Percentiles rank a stretch among this genome's conserved stretches.
phyloP scores from a whole-genome alignment of 768 basidiomycete species.

The Suillus sp. region DNA sequence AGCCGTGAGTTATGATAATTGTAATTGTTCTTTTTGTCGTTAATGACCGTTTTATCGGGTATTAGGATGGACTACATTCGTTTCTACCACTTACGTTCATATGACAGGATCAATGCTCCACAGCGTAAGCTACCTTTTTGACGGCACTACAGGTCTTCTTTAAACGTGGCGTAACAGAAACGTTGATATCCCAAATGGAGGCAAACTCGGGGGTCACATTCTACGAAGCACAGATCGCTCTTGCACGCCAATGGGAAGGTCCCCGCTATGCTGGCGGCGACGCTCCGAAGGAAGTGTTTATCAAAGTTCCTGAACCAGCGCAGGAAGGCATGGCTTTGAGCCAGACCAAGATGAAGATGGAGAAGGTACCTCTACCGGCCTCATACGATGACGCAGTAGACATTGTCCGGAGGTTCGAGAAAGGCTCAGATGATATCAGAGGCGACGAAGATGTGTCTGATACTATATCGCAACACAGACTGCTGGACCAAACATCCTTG shows the following conservation, averaged over 20 bases:
- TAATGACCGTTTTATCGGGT: conserved; percentile 1
- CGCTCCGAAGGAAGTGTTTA: conserved; percentile 52
- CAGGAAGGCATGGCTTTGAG: conserved; percentile 49
- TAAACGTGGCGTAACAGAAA: conserved; percentile 32
- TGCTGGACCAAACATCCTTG: conserved; percentile 62
- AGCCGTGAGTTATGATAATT: conserved; percentile 56
- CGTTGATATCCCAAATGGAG: conserved; percentile 72
- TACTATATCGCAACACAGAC: conserved; percentile 79
- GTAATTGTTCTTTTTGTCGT: neutral
- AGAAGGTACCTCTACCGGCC: conserved; percentile 68
- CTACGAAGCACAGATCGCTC: conserved; percentile 84
- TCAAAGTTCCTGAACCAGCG: conserved; percentile 57
- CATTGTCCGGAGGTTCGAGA: conserved; percentile 73
- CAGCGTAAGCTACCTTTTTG: conserved; percentile 42
- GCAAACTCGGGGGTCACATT: conserved; percentile 74
- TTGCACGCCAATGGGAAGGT: conserved; percentile 76
- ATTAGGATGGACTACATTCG: conserved; percentile 79
- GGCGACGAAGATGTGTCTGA: conserved; percentile 69
- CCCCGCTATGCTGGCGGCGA: conserved; percentile 38
- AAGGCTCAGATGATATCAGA: conserved; percentile 55
- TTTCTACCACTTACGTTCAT: conserved; percentile 91
- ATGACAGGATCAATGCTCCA: conserved; percentile 88
- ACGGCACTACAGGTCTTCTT: conserved; percentile 17
- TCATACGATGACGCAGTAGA: conserved; percentile 66
- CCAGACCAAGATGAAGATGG: conserved; percentile 54